phyloP scores from a whole-genome alignment of 2,329 filamentous ascomycete species.

The Epichloe typhina region DNA sequence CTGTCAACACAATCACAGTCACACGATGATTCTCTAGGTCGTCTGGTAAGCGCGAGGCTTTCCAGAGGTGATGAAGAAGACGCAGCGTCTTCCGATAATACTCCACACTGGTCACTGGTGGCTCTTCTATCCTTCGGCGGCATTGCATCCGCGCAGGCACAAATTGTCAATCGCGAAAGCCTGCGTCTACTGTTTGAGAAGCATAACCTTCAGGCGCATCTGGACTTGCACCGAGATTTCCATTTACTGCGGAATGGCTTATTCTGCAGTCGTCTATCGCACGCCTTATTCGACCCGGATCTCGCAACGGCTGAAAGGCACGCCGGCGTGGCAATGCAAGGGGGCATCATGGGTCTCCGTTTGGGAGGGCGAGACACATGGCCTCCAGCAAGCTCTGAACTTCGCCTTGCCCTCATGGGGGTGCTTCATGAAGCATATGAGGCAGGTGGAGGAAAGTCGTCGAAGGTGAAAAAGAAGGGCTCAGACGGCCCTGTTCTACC shows the following conservation, averaged over 20 bases:
- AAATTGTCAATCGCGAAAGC: slow-evolving; percentile 63
- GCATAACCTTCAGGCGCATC: slow-evolving; percentile 58
- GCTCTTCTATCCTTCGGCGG: slow-evolving; percentile 66
- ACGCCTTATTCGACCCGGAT: slow-evolving; percentile 75
- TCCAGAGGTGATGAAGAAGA: slow-evolving; percentile 12
- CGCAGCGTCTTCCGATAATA: slow-evolving; percentile 20
- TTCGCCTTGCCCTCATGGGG: slow-evolving; percentile 80
- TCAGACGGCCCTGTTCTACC: slow-evolving; percentile 36
- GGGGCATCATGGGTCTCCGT: slow-evolving; percentile 67
- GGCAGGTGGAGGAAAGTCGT: slow-evolving; percentile 11
- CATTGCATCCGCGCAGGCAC: slow-evolving; percentile 59
- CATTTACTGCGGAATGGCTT: slow-evolving; percentile 75
- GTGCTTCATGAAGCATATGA: slow-evolving; percentile 64
- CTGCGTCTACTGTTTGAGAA: slow-evolving; percentile 62
- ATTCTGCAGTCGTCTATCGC: slow-evolving; percentile 67
- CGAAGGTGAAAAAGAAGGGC: slow-evolving; percentile 12
- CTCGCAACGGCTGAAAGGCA: slow-evolving; percentile 66
- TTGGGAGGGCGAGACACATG: slow-evolving; percentile 71
- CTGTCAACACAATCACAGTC: slow-evolving; percentile 11
- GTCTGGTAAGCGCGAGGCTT: slow-evolving; percentile 27
- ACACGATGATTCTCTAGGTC: slow-evolving; percentile 23
- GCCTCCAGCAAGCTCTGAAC: slow-evolving; percentile 87
- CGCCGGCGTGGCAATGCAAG: slow-evolving; percentile 52
- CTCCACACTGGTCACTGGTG: slow-evolving; percentile 44
- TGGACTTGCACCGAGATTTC: slow-evolving; percentile 64